Evolutionary conservation across 108 stramenopile genomes (phyloP).

Genomic region (Pseudonitzschia multistriata): DNA sequence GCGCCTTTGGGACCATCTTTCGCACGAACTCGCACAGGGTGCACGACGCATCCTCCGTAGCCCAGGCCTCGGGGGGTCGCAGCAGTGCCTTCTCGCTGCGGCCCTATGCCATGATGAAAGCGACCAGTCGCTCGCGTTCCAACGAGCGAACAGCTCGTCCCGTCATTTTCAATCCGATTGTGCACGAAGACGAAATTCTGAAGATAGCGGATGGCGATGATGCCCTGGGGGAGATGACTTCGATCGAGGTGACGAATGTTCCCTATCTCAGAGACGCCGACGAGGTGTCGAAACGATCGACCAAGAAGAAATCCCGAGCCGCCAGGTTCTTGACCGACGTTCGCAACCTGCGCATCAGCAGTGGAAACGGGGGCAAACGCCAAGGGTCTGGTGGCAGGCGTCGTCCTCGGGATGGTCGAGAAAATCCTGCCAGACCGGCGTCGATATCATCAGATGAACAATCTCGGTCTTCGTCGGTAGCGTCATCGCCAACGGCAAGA

Average conservation of each 20-base stretch:
- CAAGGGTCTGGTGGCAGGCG: neutral
- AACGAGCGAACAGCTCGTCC: neutral
- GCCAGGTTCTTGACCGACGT: conserved; percentile 25
- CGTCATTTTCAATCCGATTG: conserved; percentile 32
- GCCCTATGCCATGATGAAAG: conserved; percentile 18
- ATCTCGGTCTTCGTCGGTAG: neutral
- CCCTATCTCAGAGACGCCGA: conserved; percentile 8
- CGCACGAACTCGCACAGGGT: conserved; percentile 20
- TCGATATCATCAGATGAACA: conserved; percentile 23
- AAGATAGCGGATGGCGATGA: conserved; percentile 14
- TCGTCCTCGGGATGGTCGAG: conserved; percentile 21
- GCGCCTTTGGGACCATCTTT: conserved; percentile 37
- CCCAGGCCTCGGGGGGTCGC: neutral
- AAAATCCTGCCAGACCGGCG: conserved; percentile 28
- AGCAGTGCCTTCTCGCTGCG: conserved; percentile 34
- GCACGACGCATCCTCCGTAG: conserved; percentile 11
- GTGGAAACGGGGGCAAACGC: neutral
- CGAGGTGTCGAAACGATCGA: neutral
- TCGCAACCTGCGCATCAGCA: conserved; percentile 21
- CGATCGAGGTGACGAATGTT: conserved; percentile 37
- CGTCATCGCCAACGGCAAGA: neutral
- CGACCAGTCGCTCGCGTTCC: conserved; percentile 12
- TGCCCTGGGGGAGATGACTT: conserved; percentile 17
- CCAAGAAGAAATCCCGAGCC: conserved; percentile 18
- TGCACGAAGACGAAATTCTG: conserved; percentile 18